Evolutionary conservation across 768 basidiomycete species (phyloP), one percentile per base, ranked within the genome.

Genomic region (Lactifluus subvellereus): DNA sequence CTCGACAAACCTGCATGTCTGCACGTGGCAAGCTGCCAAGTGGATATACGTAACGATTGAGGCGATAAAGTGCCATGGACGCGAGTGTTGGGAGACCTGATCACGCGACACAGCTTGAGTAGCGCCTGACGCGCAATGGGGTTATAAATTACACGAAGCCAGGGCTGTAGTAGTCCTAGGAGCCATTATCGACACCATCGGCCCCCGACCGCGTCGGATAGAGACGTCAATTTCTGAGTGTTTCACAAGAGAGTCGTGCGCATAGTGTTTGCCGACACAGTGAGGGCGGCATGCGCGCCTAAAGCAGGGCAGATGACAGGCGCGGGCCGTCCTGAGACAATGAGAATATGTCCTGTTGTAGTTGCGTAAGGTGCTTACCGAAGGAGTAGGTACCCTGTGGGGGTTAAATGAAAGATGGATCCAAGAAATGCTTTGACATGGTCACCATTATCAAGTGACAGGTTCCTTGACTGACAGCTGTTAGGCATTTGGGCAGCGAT

Each of bases 281-380:
- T 3, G 27, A 27, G 27, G 27, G 27, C 27, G 27, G 2, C 27
- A 27, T 27, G 27, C 27, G 27, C 27, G 27, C 27, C 27, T 27
- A 27, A 27, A 27, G 27, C 27, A 27, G 27, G 18, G 49, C n/a
- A 7, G 50, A 40, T 35, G 54, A 50, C 27, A 32, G 40, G 37
- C 10, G 27, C 27, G 27, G 27, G 27, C 27, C 27, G 27, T 27
- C 27, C 27, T 27, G 27, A 27, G 48, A 49, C 27, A 49, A 6
- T 16, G 37, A 40, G 35, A 38, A 27, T 37, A 55, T 20, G 20
- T 6, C 38, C 42, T 0, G 18, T 43, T 43, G 42, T 18, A 8
- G 32, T 18, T 57, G 40, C 50, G 56, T 27, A 53, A 58, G 45
- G 51, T 53, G 32, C 30, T 20, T 47, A 16, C 50, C 59, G n/a